A percentile compares a stretch with the other conserved stretches of the same genome.
These are phyloP conservation scores for Chalciporus chontae DNA, from an alignment of 768 basidiomycete genomes.

Conservation along the genomic window DNA sequence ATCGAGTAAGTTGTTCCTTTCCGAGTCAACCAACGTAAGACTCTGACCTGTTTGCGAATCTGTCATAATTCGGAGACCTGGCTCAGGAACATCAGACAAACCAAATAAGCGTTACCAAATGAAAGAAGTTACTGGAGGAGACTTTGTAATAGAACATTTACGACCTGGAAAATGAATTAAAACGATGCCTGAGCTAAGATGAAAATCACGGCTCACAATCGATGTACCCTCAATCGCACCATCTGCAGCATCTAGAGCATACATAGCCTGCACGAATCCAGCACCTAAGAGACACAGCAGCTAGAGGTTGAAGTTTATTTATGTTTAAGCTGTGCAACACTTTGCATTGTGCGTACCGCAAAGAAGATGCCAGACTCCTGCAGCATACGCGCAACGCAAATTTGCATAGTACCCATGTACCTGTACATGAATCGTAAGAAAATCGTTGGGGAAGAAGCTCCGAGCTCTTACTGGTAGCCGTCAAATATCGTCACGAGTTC, in stretches of 20 bases:
- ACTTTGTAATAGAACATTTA: slow-evolving; percentile 75
- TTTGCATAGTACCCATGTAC: slow-evolving; percentile 90
- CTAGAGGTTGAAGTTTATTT: slow-evolving; percentile 34
- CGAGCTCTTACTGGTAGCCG: slow-evolving; percentile 59
- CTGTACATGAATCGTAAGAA: slow-evolving; percentile 31
- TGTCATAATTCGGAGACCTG: slow-evolving; percentile 66
- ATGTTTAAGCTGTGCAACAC: background rate
- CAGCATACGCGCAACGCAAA: slow-evolving; percentile 90
- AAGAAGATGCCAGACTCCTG: slow-evolving; percentile 93
- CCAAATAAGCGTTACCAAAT: background rate
- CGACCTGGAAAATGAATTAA: slow-evolving; percentile 40
- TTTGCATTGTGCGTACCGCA: slow-evolving; percentile 48
- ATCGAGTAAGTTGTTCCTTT: background rate
- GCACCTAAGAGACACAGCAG: slow-evolving; percentile 76
- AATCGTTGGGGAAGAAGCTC: background rate
- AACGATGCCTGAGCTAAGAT: background rate
- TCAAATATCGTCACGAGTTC: slow-evolving; percentile 80
- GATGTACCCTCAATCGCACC: slow-evolving; percentile 57
- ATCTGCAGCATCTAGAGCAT: slow-evolving; percentile 89
- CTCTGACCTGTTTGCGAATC: slow-evolving; percentile 46
- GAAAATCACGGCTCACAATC: slow-evolving; percentile 36
- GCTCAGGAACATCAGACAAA: background rate
- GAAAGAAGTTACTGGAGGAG: slow-evolving; percentile 60
- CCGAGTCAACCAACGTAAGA: background rate
- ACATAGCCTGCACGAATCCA: slow-evolving; percentile 85